Evolutionary conservation across 1,284 basidiomycete genomes (phyloP), one percentile per base, ranked within the genome.

Genomic region (Marasmius sp.): DNA sequence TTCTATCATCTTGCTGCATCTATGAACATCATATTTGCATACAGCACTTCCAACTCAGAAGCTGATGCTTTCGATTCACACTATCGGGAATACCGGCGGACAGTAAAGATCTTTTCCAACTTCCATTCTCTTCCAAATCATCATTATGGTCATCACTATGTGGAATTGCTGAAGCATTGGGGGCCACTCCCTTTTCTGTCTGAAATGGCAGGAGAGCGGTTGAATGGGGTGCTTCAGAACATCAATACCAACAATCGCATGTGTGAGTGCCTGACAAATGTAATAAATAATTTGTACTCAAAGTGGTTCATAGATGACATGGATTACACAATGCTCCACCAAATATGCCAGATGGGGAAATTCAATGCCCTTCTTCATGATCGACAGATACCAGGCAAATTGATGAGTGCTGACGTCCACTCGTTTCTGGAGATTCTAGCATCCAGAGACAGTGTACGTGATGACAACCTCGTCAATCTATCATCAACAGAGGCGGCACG

Each of bases 11-110:
- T 68, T 14, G 59, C 60, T 6, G 58, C 63, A 47, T 61, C 63
- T 18, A 65, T 62, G n/a, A 63, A 65, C 37, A 65, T 68, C 41
- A 41, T 61, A 20, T 33, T 34, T 18, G 43, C 62, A 5, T 66
- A 60, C 53, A 45, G 41, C 38, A 63, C 64, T 3, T 63, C 62
- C 12, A 50, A 62, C 55, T n/a, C n/a, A 1, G 56, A 59, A 34
- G 57, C 63, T 22, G 61, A 64, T 11, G 34, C 16, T 14, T 67
- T 38, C 45, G 34, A n/a, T 6, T 6, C 38, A 16, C 56, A 61
- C 41, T 62, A 54, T 45, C 49, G 61, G 18, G 8, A 14, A 38
- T 62, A 64, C 59, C 61, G 63, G 9, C 3, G 12, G 18, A 60
- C 61, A 5, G 33, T 57, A 14, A 20, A 65, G 22, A 41, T 65